Evolutionary conservation across 768 basidiomycete species (phyloP).

Genomic region (Amanita jacksonii): DNA sequence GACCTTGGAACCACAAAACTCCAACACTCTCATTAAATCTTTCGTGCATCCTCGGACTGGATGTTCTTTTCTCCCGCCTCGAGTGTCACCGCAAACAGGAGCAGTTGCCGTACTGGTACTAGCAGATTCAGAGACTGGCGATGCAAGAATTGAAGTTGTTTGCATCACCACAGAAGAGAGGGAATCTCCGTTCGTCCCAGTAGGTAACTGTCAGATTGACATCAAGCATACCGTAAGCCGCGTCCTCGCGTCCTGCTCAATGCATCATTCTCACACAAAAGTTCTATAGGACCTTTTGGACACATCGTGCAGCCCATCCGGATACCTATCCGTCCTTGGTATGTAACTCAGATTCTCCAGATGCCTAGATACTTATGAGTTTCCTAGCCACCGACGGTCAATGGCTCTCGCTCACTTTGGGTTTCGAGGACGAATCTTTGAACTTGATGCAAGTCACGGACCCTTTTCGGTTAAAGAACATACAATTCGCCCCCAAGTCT

Average conservation of each 20-base stretch:
- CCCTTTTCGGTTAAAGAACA: constrained; percentile 17
- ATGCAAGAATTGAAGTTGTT: background rate
- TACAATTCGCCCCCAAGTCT: constrained; percentile 15
- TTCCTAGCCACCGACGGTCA: constrained; percentile 32
- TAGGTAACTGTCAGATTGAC: constrained; percentile 16
- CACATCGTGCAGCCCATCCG: constrained; percentile 36
- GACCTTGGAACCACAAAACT: constrained; percentile 9
- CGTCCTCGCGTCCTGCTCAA: constrained; percentile 6
- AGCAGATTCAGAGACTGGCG: constrained; percentile 1
- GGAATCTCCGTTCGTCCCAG: background rate
- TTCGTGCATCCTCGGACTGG: constrained; percentile 10
- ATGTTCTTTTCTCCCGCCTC: constrained; percentile 21
- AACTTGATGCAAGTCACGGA: constrained; percentile 9
- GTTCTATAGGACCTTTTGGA: constrained; percentile 25
- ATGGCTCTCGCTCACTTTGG: constrained; percentile 28
- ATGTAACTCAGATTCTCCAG: constrained; percentile 12
- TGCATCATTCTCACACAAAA: constrained; percentile 6
- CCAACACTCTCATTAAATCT: constrained; percentile 13
- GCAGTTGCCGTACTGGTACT: constrained; percentile 16
- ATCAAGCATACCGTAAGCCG: constrained; percentile 25
- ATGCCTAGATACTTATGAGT: background rate
- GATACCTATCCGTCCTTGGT: constrained; percentile 44
- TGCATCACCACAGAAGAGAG: constrained; percentile 1
- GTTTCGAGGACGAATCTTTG: constrained; percentile 21
- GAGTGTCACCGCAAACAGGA: constrained; percentile 14